phyloP scores from a whole-genome alignment of 2,329 filamentous ascomycete species.

The Diaporthe eres region DNA sequence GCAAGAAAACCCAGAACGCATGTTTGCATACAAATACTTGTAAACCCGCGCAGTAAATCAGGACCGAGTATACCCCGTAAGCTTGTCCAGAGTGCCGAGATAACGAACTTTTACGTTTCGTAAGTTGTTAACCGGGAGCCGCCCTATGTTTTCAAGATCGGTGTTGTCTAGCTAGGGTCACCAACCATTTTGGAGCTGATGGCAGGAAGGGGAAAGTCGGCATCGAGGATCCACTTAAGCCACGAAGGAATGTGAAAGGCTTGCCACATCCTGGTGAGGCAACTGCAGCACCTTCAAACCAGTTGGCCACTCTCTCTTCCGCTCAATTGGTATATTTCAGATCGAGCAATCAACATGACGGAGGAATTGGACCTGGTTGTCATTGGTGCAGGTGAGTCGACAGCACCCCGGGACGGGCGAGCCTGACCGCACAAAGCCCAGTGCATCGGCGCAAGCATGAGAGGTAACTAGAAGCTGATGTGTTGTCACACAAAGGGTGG shows the following conservation, averaged over 20 bases:
- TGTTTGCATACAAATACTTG: no score
- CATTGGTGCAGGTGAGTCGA: not conserved
- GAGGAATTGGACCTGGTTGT: not conserved
- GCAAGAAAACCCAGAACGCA: no score
- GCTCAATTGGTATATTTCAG: not conserved
- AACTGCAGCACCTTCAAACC: not conserved
- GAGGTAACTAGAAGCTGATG: not conserved
- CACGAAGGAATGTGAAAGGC: not conserved
- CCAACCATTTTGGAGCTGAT: not conserved
- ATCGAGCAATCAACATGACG: not conserved
- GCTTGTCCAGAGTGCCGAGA: no score
- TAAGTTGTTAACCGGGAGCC: not conserved
- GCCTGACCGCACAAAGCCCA: not conserved
- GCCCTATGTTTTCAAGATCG: not conserved
- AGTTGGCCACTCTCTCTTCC: not conserved
- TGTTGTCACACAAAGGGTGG: not conserved
- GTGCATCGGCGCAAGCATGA: not conserved
- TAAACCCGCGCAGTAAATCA: no score
- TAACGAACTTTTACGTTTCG: not conserved
- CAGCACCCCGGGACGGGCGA: no score
- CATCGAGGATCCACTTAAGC: not conserved
- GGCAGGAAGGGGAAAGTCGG: not conserved
- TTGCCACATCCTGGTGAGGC: not conserved
- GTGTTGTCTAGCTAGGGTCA: not conserved
- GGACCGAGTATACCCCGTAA: no score